Base-by-base conservation (phyloP, 805 yeast genomes). In the Dipodascus geniculatus region DNA sequence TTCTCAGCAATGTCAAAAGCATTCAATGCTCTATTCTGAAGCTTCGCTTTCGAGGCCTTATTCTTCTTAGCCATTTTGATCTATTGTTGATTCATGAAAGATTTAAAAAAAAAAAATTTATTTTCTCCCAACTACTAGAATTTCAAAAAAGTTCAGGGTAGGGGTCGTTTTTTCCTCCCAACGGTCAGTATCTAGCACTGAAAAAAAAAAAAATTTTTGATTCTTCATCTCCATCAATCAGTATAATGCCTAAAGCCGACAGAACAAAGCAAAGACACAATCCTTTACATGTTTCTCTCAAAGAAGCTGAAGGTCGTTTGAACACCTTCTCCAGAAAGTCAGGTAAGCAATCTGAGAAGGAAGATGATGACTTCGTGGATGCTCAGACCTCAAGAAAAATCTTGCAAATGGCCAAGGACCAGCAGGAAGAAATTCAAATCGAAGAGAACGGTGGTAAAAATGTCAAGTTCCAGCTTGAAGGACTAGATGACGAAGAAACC, bases 381-480 rank as follows among this genome's bases (percentile, higher is more conserved):
- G 85, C 97, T 19, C 74, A 80, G 19, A 72, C 87, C 28, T 87
- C 97, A 1, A 76, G 95, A 68, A 87, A 81, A 70, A 90, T 93
- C 68, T 74, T 93, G 60, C 87, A 85, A 66, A 74, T 93, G 57
- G 99, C 99, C 19, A 82, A 79, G 61, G 91, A 85, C 63, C 99
- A 93, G 71, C 96, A 89, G 69, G 89, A 86, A 48, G 99, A 93
- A 65, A 67, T 90, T 20, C 90, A 81, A 53, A 81, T 74, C 50
- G 96, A 87, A 63, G 85, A 81, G 57, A 71, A 71, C 42, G 61
- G 53, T 8, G 60, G 60, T 38, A 51, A 57, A 50, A 59, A 55
- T 51, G 58, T 60, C 56, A 62, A 51, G 33, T 65, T 48, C 58
- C 67, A 20, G 61, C 68, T 49, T 3, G 47, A 17, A 44, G 38